These are phyloP conservation scores for Tuber magnatum DNA, from an alignment of 495 filamentous ascomycete species.

Conservation along the genomic window DNA sequence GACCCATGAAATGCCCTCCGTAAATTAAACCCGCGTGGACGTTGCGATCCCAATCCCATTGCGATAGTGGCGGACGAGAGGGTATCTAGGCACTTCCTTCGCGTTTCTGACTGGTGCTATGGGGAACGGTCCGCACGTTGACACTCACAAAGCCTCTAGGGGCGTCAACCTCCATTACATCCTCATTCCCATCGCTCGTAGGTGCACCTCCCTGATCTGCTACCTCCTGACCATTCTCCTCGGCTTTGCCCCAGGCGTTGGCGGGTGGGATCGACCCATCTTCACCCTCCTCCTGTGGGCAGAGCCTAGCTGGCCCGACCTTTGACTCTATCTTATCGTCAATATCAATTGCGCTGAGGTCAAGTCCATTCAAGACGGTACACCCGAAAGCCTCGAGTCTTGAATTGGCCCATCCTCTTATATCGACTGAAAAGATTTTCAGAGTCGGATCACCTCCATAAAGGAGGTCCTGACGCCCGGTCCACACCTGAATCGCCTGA, in stretches of 20 bases:
- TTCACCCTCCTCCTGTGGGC: neutral
- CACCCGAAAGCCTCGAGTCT: neutral
- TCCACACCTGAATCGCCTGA: constrained; percentile 33
- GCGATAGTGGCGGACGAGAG: neutral
- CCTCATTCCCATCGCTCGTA: neutral
- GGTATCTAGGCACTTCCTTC: neutral
- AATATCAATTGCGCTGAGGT: neutral
- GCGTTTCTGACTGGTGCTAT: neutral
- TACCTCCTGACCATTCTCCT: neutral
- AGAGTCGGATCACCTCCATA: neutral
- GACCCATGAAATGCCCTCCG: neutral
- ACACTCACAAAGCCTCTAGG: constrained; percentile 2
- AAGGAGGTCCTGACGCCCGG: constrained; percentile 1
- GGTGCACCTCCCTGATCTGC: neutral
- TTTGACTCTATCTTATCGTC: neutral
- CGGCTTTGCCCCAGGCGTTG: neutral
- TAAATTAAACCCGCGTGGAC: neutral
- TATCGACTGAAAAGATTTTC: neutral
- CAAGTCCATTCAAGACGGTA: neutral
- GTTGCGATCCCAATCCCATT: neutral
- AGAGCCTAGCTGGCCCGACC: neutral
- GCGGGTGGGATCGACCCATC: neutral
- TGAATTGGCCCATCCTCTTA: constrained; percentile 1
- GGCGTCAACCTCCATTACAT: neutral
- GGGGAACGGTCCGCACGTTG: neutral